These are phyloP conservation scores for Xylaria palmicola DNA, from an alignment of 495 filamentous ascomycete genomes.

Conservation along the genomic window DNA sequence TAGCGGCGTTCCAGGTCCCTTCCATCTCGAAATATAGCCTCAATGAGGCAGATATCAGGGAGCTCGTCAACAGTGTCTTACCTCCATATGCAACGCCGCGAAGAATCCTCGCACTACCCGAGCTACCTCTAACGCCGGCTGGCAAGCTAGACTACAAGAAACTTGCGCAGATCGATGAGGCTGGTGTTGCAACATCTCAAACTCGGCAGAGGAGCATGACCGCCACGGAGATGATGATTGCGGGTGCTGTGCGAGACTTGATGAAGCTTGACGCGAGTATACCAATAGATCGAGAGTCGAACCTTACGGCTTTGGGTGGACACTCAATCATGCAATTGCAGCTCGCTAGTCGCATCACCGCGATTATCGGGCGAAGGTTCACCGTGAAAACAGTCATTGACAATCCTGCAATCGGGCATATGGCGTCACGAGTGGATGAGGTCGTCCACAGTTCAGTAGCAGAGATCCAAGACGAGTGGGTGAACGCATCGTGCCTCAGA, in stretches of 20 bases:
- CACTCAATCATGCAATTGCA: slow-evolving; percentile 1
- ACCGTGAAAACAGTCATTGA: too few relatives aligned
- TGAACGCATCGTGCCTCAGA: too few relatives aligned
- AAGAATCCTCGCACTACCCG: background rate
- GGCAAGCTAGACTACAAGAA: background rate
- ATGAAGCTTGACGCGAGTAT: background rate
- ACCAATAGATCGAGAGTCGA: too few relatives aligned
- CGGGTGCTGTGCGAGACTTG: background rate
- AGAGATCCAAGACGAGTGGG: too few relatives aligned
- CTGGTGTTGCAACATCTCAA: background rate
- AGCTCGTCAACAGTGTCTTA: background rate
- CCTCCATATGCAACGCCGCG: background rate
- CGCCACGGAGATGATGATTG: background rate
- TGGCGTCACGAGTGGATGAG: too few relatives aligned
- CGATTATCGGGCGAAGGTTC: too few relatives aligned
- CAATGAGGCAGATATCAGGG: background rate
- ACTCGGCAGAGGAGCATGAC: background rate
- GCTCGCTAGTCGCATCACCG: background rate
- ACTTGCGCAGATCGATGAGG: background rate
- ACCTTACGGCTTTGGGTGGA: slow-evolving; percentile 21
- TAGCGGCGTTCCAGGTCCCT: background rate
- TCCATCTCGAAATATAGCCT: background rate
- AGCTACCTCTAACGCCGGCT: background rate
- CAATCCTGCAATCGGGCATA: too few relatives aligned
- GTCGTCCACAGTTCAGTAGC: too few relatives aligned